Evolutionary conservation across 108 stramenopile genomes (phyloP).

Genomic region (Craspedostauros australis): DNA sequence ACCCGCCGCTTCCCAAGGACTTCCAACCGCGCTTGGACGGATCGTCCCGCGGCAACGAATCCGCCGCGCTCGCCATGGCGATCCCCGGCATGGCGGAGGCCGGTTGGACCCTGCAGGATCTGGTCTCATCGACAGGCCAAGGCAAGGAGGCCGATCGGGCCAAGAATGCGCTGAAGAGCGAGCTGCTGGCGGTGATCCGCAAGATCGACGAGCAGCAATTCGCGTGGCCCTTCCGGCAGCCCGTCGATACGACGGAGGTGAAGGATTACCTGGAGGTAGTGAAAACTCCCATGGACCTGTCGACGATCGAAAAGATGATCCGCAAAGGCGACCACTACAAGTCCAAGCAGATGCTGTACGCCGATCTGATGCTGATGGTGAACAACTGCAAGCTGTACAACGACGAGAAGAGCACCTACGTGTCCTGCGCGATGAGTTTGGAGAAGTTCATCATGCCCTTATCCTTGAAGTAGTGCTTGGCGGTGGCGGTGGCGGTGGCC

Average conservation of each 20-base stretch:
- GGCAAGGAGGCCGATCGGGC: conserved; percentile 71
- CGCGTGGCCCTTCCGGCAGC: conserved; percentile 92
- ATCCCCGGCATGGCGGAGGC: conserved; percentile 90
- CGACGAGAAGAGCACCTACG: conserved; percentile 62
- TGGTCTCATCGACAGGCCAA: conserved; percentile 49
- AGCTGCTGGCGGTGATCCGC: conserved; percentile 56
- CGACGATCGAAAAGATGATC: conserved; percentile 77
- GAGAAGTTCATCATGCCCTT: conserved; percentile 63
- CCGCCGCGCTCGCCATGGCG: conserved; percentile 61
- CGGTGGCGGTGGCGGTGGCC: background rate
- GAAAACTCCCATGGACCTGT: conserved; percentile 85
- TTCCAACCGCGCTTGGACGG: conserved; percentile 42
- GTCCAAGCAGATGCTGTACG: conserved; percentile 66
- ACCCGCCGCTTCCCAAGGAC: conserved; percentile 54
- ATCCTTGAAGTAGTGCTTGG: conserved; percentile 8
- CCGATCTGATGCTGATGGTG: conserved; percentile 89
- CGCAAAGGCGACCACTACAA: conserved; percentile 82
- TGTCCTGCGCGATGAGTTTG: conserved; percentile 64
- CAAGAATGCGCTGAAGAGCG: conserved; percentile 58
- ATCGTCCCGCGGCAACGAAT: conserved; percentile 44
- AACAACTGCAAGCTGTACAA: conserved; percentile 93
- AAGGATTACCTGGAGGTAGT: conserved; percentile 86
- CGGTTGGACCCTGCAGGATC: conserved; percentile 88
- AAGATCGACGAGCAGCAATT: conserved; percentile 85
- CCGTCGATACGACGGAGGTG: conserved; percentile 83